Base-by-base conservation (phyloP, 2,329 filamentous ascomycete species). In the Fusarium penzigii region DNA sequence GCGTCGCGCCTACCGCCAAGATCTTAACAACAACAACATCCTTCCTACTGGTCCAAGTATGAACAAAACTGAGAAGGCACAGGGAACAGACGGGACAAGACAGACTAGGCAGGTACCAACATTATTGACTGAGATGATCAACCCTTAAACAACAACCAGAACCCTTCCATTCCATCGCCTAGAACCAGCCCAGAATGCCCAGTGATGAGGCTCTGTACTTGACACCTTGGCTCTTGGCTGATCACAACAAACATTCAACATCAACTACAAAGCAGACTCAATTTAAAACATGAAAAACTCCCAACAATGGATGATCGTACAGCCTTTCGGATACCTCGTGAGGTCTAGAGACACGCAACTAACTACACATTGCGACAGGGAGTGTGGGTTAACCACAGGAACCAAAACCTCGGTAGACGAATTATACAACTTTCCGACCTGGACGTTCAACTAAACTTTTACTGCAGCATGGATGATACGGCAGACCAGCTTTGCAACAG, bases 131-230 rank as follows among this genome's bases (percentile, higher is more conserved):
- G 32, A 14, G 9, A 36, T 5, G 32, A 36, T 36, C 32, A 36
- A 36, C 32, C 10, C 9, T 36, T 11, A 14, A 36, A 11, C 10
- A 3, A 36, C 10, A 11, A 12, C 32, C 32, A 36, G 13, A 36
- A 36, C 10, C 13, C 32, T 36, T 14, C 32, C 4, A 36, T 12
- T 36, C 38, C 51, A 46, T 55, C 47, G 42, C 41, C 42, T 16
- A 49, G 42, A 32, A 10, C 29, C 40, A 36, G 39, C 39, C 32
- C 32, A 36, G 16, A 48, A n/a, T 16, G 36, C 57, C 44, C 32
- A 59, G 39, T 6, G 17, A 51, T 61, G 57, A 61, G 53, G 59
- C 55, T 61, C 61, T 51, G n/a, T 39, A 43, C 40, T 42, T 34
- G 17, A 39, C 42, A 39, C 17, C 36, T 46, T 48, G 50, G 42